Base-by-base conservation (phyloP, 164 flowering plant genomes). In the Tinospora cordifolia region DNA sequence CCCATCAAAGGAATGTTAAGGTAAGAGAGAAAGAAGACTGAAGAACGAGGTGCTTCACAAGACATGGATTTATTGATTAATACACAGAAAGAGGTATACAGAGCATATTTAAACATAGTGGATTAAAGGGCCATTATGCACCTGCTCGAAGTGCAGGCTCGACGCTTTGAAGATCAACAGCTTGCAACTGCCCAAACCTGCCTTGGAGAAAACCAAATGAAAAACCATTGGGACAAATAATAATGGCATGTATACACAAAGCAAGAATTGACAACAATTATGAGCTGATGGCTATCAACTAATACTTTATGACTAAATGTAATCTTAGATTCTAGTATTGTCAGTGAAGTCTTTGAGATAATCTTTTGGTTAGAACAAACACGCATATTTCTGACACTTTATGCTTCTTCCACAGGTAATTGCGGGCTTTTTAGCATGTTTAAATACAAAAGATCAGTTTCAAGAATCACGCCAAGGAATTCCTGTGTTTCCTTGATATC, bases 171-270 rank as follows among this genome's bases (percentile, higher is more conserved):
- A 94, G 95, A 83, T 94, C 90, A 78, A 87, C 92, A 46, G 80
- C 89, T 83, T 94, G 97, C 75, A 94, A 96, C 73, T 90, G 95
- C 67, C 99, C 99, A 84, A 94, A 90, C 97, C 99, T 92, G 84
- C 70, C 24, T 68, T 19, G 62, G 27, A 57, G 36, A 15, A 67
- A 24, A 69, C 49, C n/a, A 8, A 40, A 69, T 58, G 11, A 69
- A n/a, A 39, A 54, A 51, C 30, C 59, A 51, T 51, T 15, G 59
- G 6, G n/a, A 5, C 2, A 36, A 63, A 22, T 14, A 51, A 63
- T 39, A 14, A 41, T 12, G 15, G 38, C 17, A 51, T 6, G 38
- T 36, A 3, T n/a, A n/a, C n/a, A n/a, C 17, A 24, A 39, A 10
- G 12, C n/a, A 24, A 10, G 14, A 2, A 41, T 17, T 5, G 63